Evolutionary conservation across 305 asterid species (phyloP), one percentile per base, ranked within the genome.

Genomic region (Ajuga reptans): DNA sequence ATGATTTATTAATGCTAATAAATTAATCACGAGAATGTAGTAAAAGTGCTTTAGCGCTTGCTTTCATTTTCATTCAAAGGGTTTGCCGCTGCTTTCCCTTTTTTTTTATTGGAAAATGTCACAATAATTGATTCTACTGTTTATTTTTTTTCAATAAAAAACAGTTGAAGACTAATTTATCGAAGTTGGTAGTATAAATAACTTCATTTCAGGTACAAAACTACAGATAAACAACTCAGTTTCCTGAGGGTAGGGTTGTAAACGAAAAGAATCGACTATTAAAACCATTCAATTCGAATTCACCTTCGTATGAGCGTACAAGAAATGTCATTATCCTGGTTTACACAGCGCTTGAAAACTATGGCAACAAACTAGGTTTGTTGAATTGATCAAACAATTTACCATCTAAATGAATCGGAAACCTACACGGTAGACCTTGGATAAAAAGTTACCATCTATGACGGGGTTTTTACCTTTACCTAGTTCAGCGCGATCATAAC

Each of bases 31-130:
- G 56, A 77, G 75, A 78, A 60, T 80, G 83, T 66, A 74, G 76
- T 61, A 79, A 82, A 86, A 83, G 88, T 79, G 76, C 86, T 78
- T 84, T 74, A 76, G 59, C 69, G 85, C 79, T 83, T 81, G 83
- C 93, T 86, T 87, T 86, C 83, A 78, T 81, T 87, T 83, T 84
- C 80, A 54, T 69, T 83, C 77, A 39, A 60, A 81, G 83, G 74
- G 73, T 73, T 81, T 72, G 66, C 68, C 75, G 4, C 63, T 77
- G 75, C 82, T 84, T 83, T 84, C 69, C 57, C 50, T 58, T 66
- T 81, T 66, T 81, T 39, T 80, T 81, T 70, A 77, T 65, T 57
- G 61, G 17, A 37, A 24, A 31, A 64, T 68, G 33, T 64, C 63
- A 29, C 82, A 80, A 82, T 84, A 4, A 83, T 84, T 84, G 81